Evolutionary conservation across 129 eudicot species (phyloP), one percentile per base, ranked within the genome.

Genomic region (Dittrichia graveolens): DNA sequence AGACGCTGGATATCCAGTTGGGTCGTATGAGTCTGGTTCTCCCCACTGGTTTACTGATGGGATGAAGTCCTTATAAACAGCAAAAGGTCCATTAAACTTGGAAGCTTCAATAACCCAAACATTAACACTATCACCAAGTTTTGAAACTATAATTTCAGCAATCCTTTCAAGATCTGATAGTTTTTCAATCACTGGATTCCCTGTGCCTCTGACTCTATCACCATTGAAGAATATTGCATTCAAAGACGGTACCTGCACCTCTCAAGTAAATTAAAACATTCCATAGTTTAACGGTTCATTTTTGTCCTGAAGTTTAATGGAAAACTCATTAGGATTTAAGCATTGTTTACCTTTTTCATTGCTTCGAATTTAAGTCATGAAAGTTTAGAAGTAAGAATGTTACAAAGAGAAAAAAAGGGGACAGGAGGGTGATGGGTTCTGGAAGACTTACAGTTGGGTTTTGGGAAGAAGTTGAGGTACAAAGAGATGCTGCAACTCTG

Each of bases 21-120:
- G 84, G 45, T 83, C 88, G 40, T 90, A 94, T 10, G 81, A 84
- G 63, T 78, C 52, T 18, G 99, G 99, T 61, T 88, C 99, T 16
- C 99, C 97, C 81, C 75, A 64, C 60, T 78, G 67, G 72, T 90
- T 90, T 6, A 94, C 89, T 13, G 89, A 76, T 8, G 96, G 93
- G 18, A 89, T 82, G 39, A 89, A 89, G 62, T 87, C 96, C 83
- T 89, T 89, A 77, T 84, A 94, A 67, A 90, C 84, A 61, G 98
- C 96, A 85, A 87, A 94, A 48, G 98, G 95, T 52, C 97, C 98
- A 69, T 86, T 90, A 67, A 90, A 94, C 61, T 85, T 67, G 44
- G 95, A 73, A 60, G 99, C 93, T 79, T 94, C 98, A 42, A 93
- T 75, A 62, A 94, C 99, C 87, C 89, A 94, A 67, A 85, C 89